These are phyloP conservation scores for Lachnellula cervina DNA, from an alignment of 2,329 filamentous ascomycete genomes.

Conservation along the genomic window DNA sequence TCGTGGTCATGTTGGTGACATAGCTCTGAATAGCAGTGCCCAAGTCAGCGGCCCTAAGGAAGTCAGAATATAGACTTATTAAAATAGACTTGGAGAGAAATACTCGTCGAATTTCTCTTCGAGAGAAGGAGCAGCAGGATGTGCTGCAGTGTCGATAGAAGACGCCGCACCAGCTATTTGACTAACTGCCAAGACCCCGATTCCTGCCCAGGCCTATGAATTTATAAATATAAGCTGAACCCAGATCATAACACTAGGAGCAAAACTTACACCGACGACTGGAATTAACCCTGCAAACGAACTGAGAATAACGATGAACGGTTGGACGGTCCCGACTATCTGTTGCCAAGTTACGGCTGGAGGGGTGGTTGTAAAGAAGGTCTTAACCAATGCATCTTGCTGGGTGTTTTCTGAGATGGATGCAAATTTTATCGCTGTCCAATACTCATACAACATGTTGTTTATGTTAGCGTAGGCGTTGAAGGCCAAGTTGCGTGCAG, in stretches of 20 bases:
- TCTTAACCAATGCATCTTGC: neutral
- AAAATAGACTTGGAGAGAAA: neutral
- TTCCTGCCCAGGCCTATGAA: too few relatives aligned
- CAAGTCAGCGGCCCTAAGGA: neutral
- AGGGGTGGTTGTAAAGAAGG: neutral
- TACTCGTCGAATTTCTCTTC: neutral
- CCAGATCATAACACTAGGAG: too few relatives aligned
- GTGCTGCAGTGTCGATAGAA: too few relatives aligned
- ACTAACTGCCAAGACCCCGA: too few relatives aligned
- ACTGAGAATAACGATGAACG: neutral
- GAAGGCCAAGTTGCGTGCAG: neutral
- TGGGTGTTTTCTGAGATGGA: neutral
- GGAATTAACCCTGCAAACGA: neutral
- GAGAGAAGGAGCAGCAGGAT: too few relatives aligned
- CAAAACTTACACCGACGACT: neutral
- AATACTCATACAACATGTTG: neutral
- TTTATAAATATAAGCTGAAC: too few relatives aligned
- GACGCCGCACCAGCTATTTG: too few relatives aligned
- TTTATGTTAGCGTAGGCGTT: neutral
- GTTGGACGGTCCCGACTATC: neutral
- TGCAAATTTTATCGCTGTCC: neutral
- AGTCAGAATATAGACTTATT: too few relatives aligned
- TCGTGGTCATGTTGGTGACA: neutral
- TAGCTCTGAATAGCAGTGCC: neutral
- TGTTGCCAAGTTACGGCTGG: neutral